phyloP scores from a whole-genome alignment of 768 basidiomycete species.

The Boletus patriciae region DNA sequence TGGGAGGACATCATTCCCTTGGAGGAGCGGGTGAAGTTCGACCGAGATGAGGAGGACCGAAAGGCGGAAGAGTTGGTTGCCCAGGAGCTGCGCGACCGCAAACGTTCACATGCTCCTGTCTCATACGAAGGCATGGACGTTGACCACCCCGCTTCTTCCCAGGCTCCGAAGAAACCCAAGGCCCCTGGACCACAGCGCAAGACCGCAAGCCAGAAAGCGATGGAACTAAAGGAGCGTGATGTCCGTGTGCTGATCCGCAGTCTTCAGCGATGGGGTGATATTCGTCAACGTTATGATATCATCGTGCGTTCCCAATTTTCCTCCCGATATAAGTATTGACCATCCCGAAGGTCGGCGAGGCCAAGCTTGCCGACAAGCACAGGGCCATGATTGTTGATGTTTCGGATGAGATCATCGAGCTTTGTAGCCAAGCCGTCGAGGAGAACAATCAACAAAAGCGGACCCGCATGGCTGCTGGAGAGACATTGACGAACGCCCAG shows the following conservation, averaged over 20 bases:
- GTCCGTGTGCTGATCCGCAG: slow-evolving; percentile 93
- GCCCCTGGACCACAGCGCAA: slow-evolving; percentile 74
- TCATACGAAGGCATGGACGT: slow-evolving; percentile 96
- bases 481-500: slow-evolving; percentile 87
- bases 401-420: slow-evolving; percentile 87
- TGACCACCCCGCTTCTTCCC: slow-evolving; percentile 61
- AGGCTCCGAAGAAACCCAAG: slow-evolving; percentile 74
- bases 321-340: neutral
- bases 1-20: slow-evolving; percentile 99
- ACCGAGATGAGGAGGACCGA: slow-evolving; percentile 75
- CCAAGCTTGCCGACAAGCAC: slow-evolving; percentile 93
- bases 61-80: slow-evolving; percentile 70
- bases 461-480: slow-evolving; percentile 71
- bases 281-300: slow-evolving; percentile 88
- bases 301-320: slow-evolving; percentile 62
- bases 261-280: slow-evolving; percentile 97
- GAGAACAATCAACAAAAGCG: slow-evolving; percentile 83
- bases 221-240: slow-evolving; percentile 97
- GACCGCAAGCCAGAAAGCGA: slow-evolving; percentile 88
- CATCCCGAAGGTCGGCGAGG: slow-evolving; percentile 70
- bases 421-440: slow-evolving; percentile 80
- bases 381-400: slow-evolving; percentile 87
- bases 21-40: slow-evolving; percentile 83
- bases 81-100: slow-evolving; percentile 70
- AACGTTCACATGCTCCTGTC: slow-evolving; percentile 81